Base-by-base conservation (phyloP, 768 basidiomycete species). In the Psilocybe subaeruginosa region DNA sequence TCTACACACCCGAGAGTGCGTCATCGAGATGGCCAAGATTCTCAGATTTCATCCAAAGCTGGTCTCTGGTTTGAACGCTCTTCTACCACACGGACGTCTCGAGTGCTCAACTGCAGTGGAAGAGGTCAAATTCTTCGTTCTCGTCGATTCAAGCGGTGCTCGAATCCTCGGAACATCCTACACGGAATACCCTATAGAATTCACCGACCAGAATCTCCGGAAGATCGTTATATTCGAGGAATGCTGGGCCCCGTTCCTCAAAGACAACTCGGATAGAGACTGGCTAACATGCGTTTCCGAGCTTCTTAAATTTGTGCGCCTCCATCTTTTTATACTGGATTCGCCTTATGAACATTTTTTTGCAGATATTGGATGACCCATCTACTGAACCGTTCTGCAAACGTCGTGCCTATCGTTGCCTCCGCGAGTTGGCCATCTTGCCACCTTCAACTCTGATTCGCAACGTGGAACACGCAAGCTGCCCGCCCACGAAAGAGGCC, bases 381-480 rank as follows among this genome's bases (percentile, higher is more conserved):
- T 31, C 46, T 11, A 64, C 52, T 7, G 57, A 63, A 37, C 55
- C 33, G 23, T 45, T 16, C 27, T 47, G 9, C 60, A 54, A 41
- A 29, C 43, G 50, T 37, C 14, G 27, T 23, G 65, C 62, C 8
- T 63, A 59, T 29, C 54, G 67, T 45, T 65, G 65, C 53, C 62
- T 66, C 12, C 56, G 62, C 37, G 62, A 66, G 35, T 57, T 73
- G 6, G 63, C 62, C 35, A 65, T 64, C 9, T 49, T 74, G 27
- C 70, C 70, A 9, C 71, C 69, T 8, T 71, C 73, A 11, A 35
- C 7, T 11, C 33, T 35, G 6, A 35, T 35, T 11, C 33, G 33
- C 3, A 35, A 35, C 33, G 33, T 35, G 33, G 33, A 7, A 7
- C 33, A 35, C 33, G 6, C 33, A 35, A 35, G 7, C 33, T 11